Conservation (phyloP, 2,329 filamentous ascomycete species). For the Pseudodiploospora longispora region DNA sequence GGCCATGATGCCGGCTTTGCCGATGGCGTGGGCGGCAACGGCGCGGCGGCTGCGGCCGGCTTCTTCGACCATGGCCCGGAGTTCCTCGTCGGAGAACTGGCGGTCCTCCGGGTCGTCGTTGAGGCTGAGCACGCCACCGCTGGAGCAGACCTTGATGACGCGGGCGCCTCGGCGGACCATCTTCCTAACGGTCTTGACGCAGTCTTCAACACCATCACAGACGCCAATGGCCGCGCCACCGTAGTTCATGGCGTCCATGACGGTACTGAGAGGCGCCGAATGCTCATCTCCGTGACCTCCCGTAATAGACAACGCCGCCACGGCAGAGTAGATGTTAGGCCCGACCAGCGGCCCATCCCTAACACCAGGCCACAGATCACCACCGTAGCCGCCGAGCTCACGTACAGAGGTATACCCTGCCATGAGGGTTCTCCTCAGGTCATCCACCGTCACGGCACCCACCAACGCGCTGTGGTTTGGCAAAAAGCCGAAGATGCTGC, state of each 20-base stretch:
- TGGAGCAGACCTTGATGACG: slow-evolving; percentile 33
- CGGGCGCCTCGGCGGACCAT: slow-evolving; percentile 32
- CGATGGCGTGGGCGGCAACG: slow-evolving; percentile 33
- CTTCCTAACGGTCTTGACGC: slow-evolving; percentile 28
- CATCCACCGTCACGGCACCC: slow-evolving; percentile 11
- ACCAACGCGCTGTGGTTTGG: slow-evolving; percentile 8
- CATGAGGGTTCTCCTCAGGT: slow-evolving; percentile 30
- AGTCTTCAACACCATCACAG: slow-evolving; percentile 33
- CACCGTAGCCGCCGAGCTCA: slow-evolving; percentile 39
- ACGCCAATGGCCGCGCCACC: slow-evolving; percentile 25
- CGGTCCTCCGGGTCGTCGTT: slow-evolving; percentile 30
- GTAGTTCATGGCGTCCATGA: slow-evolving; percentile 21
- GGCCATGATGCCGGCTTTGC: slow-evolving; percentile 31
- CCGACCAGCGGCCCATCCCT: slow-evolving; percentile 36
- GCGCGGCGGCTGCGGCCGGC: slow-evolving; percentile 26
- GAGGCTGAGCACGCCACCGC: slow-evolving; percentile 30
- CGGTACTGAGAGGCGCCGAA: slow-evolving; percentile 23
- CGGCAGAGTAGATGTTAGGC: slow-evolving; percentile 40
- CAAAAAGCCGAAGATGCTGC: neutral
- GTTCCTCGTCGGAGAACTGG: slow-evolving; percentile 32
- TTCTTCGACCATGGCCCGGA: slow-evolving; percentile 29
- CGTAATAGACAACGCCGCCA: slow-evolving; percentile 35
- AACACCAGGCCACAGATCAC: slow-evolving; percentile 34
- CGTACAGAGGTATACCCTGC: slow-evolving; percentile 43
- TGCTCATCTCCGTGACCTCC: slow-evolving; percentile 39